Conservation (phyloP, 1,284 basidiomycete genomes). For the Cutaneotrichosporon spelunceum region DNA sequence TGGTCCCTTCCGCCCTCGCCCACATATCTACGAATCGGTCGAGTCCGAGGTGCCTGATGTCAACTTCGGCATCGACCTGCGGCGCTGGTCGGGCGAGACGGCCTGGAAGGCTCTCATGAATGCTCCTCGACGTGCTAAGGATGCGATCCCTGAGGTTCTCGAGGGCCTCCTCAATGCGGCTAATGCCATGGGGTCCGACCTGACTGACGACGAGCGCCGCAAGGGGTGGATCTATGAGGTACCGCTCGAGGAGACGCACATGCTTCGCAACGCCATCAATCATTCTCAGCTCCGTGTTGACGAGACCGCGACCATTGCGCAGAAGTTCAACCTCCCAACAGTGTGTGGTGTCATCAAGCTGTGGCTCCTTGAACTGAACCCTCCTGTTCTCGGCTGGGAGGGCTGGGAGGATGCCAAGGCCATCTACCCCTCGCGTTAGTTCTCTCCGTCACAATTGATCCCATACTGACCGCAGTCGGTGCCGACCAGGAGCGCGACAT, state of each 20-base stretch:
- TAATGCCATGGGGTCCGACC: constrained; percentile 62
- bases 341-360: constrained; percentile 75
- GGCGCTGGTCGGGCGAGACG: constrained; percentile 73
- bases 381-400: constrained; percentile 71
- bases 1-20: constrained; percentile 75
- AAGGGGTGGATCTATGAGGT: constrained; percentile 89
- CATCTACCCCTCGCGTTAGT: constrained; percentile 63
- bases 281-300: constrained; percentile 63
- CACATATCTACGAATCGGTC: constrained; percentile 78
- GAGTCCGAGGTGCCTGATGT: constrained; percentile 75
- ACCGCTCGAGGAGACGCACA: constrained; percentile 73
- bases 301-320: constrained; percentile 61
- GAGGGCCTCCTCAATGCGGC: constrained; percentile 65
- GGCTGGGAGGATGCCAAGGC: constrained; percentile 85
- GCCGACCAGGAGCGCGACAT: constrained; percentile 62
- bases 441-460: background rate
- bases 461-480: constrained; percentile 53
- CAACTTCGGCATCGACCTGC: constrained; percentile 81
- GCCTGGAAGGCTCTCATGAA: constrained; percentile 53
- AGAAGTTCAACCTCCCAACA: constrained; percentile 80
- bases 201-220: constrained; percentile 74
- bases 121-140: constrained; percentile 55
- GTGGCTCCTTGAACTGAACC: constrained; percentile 80
- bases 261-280: constrained; percentile 77
- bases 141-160: constrained; percentile 69